Evolutionary conservation across 768 basidiomycete species (phyloP).

Genomic region (Mycena metata): DNA sequence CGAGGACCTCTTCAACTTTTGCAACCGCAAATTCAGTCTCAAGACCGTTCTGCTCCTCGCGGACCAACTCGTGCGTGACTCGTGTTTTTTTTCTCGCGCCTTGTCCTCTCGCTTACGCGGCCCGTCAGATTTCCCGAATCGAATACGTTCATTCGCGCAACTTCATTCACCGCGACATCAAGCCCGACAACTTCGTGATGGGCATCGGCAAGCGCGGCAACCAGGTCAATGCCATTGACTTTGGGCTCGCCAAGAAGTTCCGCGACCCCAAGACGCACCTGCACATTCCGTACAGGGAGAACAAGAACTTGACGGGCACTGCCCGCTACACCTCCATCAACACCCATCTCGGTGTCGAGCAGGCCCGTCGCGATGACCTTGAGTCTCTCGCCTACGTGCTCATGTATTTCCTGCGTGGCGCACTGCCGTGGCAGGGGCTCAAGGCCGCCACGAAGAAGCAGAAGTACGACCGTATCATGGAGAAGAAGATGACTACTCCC

Average conservation of each 20-base stretch:
- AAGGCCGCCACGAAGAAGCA: conserved; percentile 99
- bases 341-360: conserved; percentile 98
- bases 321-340: conserved; percentile 99
- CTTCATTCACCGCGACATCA: conserved; percentile 98
- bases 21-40: conserved; percentile 96
- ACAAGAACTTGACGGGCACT: conserved; percentile 99
- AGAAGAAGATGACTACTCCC: conserved; percentile 99
- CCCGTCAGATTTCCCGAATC: conserved; percentile 91
- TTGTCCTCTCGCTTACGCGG: conserved; percentile 42
- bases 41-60: conserved; percentile 98
- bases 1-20: conserved; percentile 94
- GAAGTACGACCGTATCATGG: conserved; percentile 99
- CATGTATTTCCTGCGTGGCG: conserved; percentile 99
- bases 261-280: conserved; percentile 99
- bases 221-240: conserved; percentile 99
- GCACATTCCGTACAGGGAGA: conserved; percentile 99
- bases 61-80: conserved; percentile 88
- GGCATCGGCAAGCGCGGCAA: conserved; percentile 99
- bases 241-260: conserved; percentile 99
- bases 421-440: conserved; percentile 98
- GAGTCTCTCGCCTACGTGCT: conserved; percentile 99
- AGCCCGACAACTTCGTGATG: conserved; percentile 99
- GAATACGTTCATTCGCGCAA: conserved; percentile 99
- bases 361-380: conserved; percentile 96
- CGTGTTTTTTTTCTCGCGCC: conserved; percentile 28